phyloP scores from a whole-genome alignment of 2,329 filamentous ascomycete species.

The Aspergillus arachidicola region DNA sequence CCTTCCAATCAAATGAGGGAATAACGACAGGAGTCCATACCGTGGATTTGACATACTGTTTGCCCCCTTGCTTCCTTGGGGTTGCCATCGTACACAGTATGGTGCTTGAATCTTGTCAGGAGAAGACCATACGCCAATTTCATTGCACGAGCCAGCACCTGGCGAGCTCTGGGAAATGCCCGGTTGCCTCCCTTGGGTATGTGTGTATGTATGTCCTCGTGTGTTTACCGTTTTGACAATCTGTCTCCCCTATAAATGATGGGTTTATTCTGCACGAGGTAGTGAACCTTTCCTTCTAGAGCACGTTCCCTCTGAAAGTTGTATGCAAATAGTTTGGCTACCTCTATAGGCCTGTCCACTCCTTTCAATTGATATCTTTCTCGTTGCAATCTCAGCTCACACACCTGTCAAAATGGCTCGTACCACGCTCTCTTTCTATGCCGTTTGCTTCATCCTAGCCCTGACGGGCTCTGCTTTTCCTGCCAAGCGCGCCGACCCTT shows the following conservation, averaged over 20 bases:
- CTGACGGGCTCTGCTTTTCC: conserved; percentile 33
- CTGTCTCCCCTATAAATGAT: neutral
- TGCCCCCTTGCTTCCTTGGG: neutral
- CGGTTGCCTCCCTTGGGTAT: neutral
- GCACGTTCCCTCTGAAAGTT: neutral
- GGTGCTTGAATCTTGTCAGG: conserved; percentile 3
- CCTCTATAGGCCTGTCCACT: conserved; percentile 13
- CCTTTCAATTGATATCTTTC: conserved; percentile 13
- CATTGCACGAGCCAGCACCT: neutral
- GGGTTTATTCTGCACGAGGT: neutral
- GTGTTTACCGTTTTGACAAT: neutral
- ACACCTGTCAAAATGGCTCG: conserved; percentile 32
- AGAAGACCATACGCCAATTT: neutral
- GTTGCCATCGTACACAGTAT: neutral
- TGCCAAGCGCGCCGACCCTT: conserved; percentile 14
- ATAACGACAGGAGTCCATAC: neutral
- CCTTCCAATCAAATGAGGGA: neutral
- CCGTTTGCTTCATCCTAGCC: conserved; percentile 33
- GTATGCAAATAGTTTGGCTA: neutral
- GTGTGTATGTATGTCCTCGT: neutral
- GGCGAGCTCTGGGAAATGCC: neutral
- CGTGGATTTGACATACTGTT: neutral
- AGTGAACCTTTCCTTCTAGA: neutral
- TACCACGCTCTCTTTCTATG: conserved; percentile 32
- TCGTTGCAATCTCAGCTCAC: neutral